Base-by-base conservation (phyloP, 345 rosid genomes). In the Garcia nutans region DNA sequence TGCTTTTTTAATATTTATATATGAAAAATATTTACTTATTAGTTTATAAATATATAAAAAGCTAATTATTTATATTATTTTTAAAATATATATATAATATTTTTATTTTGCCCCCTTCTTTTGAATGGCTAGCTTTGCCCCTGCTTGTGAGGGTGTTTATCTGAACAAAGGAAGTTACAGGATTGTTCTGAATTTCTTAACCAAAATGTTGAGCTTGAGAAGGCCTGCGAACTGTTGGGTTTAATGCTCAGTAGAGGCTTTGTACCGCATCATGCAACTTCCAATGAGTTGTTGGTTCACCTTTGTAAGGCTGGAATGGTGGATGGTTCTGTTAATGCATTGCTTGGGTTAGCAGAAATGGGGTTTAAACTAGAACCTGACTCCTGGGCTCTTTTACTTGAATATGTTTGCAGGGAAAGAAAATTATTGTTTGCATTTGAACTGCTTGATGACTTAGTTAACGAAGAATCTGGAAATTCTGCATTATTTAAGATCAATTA, bases 151-250 rank as follows among this genome's bases (percentile, higher is more conserved):
- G 67, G 92, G 98, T 72, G 85, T 86, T 78, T 84, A 69, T 85
- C 82, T 89, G 67, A 89, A 93, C 80, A 91, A 89, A 84, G 91
- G 83, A 52, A 96, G 94, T 79, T 96, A 91, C 77, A 86, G 99
- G 80, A 92, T 91, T 72, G 87, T 93, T 45, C 74, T 96, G 79
- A 95, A 93, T 70, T 80, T 81, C n/a, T 82, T 92, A 75, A 86
- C 65, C 86, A 87, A 37, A 84, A 81, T 23, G 89, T 84, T 64
- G 89, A 93, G 74, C 73, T 96, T 68, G 87, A 78, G 71, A 89
- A 87, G 85, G 94, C 96, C 8, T 67, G 78, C 1, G 68, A 76
- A 50, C 77, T 92, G 78, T 65, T 93, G 76, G 73, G 72, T 79
- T 74, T 89, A 87, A 96, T 90, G 97, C 85, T 89, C 2, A 44